A percentile compares a stretch with the other conserved stretches of the same genome.
phyloP scores from a whole-genome alignment of 2,329 filamentous ascomycete species.

The Pestalotiopsis fici region DNA sequence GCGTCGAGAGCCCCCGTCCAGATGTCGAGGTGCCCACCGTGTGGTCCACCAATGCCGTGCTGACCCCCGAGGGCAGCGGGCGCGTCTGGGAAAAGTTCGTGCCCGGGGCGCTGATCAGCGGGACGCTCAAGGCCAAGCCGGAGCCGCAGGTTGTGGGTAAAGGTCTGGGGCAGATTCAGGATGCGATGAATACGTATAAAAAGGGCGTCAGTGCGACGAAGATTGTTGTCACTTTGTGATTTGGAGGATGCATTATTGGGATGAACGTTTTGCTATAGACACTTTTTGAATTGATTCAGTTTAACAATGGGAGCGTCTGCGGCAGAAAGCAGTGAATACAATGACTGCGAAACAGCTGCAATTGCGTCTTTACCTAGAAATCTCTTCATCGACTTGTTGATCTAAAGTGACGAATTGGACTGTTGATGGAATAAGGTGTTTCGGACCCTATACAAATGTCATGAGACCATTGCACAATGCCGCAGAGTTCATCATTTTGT shows the following conservation, averaged over 20 bases:
- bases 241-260: not conserved
- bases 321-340: no score
- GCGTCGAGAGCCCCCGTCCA: not conserved
- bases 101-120: not conserved
- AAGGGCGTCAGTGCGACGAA: conserved; percentile 16
- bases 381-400: not conserved
- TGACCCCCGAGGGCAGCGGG: not conserved
- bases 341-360: no score
- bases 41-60: conserved; percentile 3
- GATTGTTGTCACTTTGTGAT: conserved; percentile 12
- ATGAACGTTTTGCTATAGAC: not conserved
- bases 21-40: not conserved
- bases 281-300: not conserved
- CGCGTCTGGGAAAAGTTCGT: conserved; percentile 2
- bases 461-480: not conserved
- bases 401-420: not conserved
- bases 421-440: not conserved
- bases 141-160: not conserved
- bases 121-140: conserved; percentile 1
- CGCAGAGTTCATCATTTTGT: not conserved
- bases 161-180: not conserved
- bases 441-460: not conserved
- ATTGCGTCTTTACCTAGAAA: not conserved
- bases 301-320: no score
- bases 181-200: conserved; percentile 1